Evolutionary conservation across 1,284 basidiomycete genomes (phyloP), one percentile per base, ranked within the genome.

Genomic region (Xerocomus subilludens): DNA sequence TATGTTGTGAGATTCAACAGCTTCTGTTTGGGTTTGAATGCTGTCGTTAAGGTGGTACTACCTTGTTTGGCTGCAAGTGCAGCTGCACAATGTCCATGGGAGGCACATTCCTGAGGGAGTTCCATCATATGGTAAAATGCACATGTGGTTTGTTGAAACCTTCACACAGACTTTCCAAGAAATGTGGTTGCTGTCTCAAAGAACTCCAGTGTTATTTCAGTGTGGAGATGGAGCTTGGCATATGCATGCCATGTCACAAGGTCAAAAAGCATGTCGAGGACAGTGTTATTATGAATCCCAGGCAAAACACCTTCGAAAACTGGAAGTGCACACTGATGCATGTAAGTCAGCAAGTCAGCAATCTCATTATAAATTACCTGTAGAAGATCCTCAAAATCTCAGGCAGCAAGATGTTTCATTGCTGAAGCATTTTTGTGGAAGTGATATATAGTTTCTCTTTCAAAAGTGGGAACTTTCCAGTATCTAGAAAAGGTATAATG

Each of bases 171-270:
- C 1, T 42, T 10, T 1, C 81, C 78, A 10, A 83, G 75, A 16
- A 32, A 16, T 84, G 87, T 67, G 76, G 82, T 27, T 90, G 91
- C 81, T 82, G 90, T 32, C 80, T 88, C 47, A 79, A 86, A 33
- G 1, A 74, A 67, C 1, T 30, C n/a, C 4, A 84, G 67, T 0
- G 80, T 80, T 3, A 69, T n/a, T 2, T 80, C 74, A 0, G 81
- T 89, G n/a, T 80, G 79, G 2, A 78, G 30, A 1, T 58, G 64
- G 3, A 80, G 71, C 53, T 80, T 81, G 27, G 76, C 78, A 27
- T 55, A 74, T 11, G 65, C 16, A 70, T 82, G 84, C 81, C 82
- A 85, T 2, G 67, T 64, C 3, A 74, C 64, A 2, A 74, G 53
- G 11, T 63, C 18, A 9, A 73, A 73, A 1, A 74, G 23, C 0